These are phyloP conservation scores for Aquilaria sinensis DNA, from an alignment of 345 rosid species.

Conservation along the genomic window DNA sequence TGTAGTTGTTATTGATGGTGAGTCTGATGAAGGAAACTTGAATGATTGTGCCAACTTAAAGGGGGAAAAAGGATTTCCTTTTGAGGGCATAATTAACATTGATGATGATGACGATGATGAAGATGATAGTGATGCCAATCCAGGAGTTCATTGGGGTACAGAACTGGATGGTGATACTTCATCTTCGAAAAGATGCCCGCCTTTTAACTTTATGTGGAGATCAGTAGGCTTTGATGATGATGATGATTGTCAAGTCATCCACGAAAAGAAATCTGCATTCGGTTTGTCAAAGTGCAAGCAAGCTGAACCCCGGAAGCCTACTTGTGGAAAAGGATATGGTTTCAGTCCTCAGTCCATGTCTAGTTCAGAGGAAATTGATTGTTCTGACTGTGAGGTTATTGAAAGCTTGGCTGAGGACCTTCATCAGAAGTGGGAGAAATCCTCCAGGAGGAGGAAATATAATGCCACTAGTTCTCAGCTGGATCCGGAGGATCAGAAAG, in stretches of 20 bases:
- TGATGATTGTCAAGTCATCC: constrained; percentile 38
- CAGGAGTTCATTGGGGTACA: constrained; percentile 18
- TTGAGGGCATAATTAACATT: constrained; percentile 44
- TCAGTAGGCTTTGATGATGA: constrained; percentile 20
- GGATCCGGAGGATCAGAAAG: constrained; percentile 22
- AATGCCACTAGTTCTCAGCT: constrained; percentile 20
- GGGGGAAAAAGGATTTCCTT: constrained; percentile 25
- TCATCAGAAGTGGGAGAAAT: constrained; percentile 66
- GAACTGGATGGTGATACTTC: constrained; percentile 31
- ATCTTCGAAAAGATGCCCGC: constrained; percentile 28
- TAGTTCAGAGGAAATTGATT: constrained; percentile 35
- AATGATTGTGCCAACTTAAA: constrained; percentile 26
- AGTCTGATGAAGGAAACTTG: constrained; percentile 33
- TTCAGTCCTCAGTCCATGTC: constrained; percentile 34
- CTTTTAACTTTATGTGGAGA: constrained; percentile 15
- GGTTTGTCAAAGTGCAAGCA: constrained; percentile 39
- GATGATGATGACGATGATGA: constrained; percentile 47
- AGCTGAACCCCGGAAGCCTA: constrained; percentile 16
- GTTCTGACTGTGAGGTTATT: constrained; percentile 68
- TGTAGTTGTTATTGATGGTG: constrained; percentile 53
- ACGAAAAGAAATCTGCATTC: constrained; percentile 31
- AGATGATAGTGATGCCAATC: constrained; percentile 12
- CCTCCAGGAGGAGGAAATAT: constrained; percentile 32
- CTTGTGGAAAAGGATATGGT: constrained; percentile 36
- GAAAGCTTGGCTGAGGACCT: constrained; percentile 52